Percentiles rank a stretch among this genome's conserved stretches.
Evolutionary conservation across 495 filamentous ascomycete species (phyloP).

Genomic region (Poronia punctata): DNA sequence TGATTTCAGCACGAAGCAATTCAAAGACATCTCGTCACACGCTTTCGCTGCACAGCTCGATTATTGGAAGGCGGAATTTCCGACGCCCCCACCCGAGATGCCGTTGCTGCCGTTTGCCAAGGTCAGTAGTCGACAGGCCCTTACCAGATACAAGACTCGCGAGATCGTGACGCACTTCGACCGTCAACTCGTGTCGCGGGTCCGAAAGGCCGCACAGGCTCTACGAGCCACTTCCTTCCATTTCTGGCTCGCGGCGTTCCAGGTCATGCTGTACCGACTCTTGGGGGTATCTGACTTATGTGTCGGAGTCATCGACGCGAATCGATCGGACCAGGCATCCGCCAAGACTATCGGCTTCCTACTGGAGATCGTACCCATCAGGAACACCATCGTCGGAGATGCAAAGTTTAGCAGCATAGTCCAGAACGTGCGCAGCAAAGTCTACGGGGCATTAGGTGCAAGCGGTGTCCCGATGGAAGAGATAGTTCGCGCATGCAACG

Average conservation of each 20-base stretch:
- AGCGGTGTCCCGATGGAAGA: constrained; percentile 11
- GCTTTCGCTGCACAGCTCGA: constrained; percentile 4
- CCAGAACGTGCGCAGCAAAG: not conserved
- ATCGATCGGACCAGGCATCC: constrained; percentile 18
- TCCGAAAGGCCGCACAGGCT: not conserved
- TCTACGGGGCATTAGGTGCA: constrained; percentile 7
- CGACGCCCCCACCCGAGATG: not conserved
- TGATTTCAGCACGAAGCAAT: constrained; percentile 13
- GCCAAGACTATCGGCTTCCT: constrained; percentile 33
- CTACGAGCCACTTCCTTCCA: constrained; percentile 17
- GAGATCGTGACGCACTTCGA: too few relatives aligned
- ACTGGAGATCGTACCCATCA: constrained; percentile 42
- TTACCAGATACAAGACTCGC: not conserved
- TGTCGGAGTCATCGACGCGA: constrained; percentile 27
- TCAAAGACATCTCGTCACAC: not conserved
- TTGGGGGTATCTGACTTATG: constrained; percentile 17
- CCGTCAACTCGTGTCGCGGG: not conserved
- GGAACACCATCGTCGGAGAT: constrained; percentile 10
- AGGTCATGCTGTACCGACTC: constrained; percentile 11
- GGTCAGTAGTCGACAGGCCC: too few relatives aligned
- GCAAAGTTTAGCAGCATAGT: constrained; percentile 11
- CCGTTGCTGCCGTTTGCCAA: not conserved
- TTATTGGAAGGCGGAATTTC: constrained; percentile 33
- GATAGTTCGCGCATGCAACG: not conserved
- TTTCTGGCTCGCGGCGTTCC: constrained; percentile 20